Conservation (phyloP, 2,329 filamentous ascomycete genomes). For the Zelopaecilomyces penicillatus region DNA sequence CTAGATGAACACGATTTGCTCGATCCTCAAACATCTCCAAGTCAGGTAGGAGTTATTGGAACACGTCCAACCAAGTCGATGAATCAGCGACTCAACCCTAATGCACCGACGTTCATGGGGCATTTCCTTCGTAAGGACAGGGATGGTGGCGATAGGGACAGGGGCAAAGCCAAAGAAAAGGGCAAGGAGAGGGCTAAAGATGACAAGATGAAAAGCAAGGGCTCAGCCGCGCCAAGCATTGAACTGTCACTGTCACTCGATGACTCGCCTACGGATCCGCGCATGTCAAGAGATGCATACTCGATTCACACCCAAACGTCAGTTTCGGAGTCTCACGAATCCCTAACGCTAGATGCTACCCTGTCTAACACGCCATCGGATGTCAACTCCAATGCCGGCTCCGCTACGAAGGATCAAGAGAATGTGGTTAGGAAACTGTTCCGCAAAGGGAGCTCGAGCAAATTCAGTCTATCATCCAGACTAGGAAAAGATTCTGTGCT, state of each 20-base stretch:
- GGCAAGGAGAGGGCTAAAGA: constrained; percentile 26
- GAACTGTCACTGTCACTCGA: constrained; percentile 30
- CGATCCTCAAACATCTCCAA: constrained; percentile 44
- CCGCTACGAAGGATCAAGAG: constrained; percentile 41
- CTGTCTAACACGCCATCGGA: constrained; percentile 52
- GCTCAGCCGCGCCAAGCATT: constrained; percentile 28
- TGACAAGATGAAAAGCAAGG: constrained; percentile 30
- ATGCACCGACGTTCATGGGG: constrained; percentile 79
- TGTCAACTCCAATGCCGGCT: constrained; percentile 30
- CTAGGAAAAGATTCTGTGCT: constrained; percentile 45
- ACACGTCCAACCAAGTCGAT: constrained; percentile 54
- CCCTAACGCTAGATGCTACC: constrained; percentile 45
- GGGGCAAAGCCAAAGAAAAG: constrained; percentile 17
- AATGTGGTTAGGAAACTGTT: constrained; percentile 54
- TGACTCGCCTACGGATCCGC: constrained; percentile 44
- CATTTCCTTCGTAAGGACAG: constrained; percentile 49
- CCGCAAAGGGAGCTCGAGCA: constrained; percentile 57
- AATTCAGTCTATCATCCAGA: constrained; percentile 54
- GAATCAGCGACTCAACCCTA: constrained; percentile 69
- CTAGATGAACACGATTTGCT: constrained; percentile 48
- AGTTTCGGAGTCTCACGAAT: constrained; percentile 52
- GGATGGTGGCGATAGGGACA: constrained; percentile 27
- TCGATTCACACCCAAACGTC: constrained; percentile 52
- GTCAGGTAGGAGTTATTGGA: constrained; percentile 65
- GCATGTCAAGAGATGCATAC: constrained; percentile 47